Evolutionary conservation across 441 rosid genomes (phyloP), one percentile per base, ranked within the genome.

Genomic region (Metrosideros polymorpha): DNA sequence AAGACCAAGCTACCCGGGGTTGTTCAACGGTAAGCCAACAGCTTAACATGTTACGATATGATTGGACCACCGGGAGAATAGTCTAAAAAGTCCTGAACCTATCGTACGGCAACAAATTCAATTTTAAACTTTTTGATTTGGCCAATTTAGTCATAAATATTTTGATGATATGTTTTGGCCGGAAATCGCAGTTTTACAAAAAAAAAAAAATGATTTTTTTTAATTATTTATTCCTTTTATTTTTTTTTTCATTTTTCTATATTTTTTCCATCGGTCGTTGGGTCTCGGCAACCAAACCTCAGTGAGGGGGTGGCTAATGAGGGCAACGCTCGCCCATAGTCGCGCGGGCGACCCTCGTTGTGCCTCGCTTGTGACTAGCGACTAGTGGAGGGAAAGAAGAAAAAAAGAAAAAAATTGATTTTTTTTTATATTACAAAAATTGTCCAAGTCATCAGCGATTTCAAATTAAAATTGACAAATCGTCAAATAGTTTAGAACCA

Each of bases 261-360:
- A 32, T 57, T 10, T 57, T 18, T 0, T 57, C 15, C 1, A 0
- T n/a, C 0, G 0, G 18, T 57, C 1, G 0, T 18, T n/a, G 0
- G 13, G 32, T 57, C 18, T 57, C 27, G 9, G 32, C 7, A 7
- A n/a, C 29, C 18, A 52, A 0, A 52, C 18, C 4, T 19, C 3
- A 17, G 30, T 3, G 3, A 27, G 5, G 24, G 24, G 42, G 42
- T 63, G 25, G 2, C 1, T 0, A 2, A 4, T 32, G 43, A 63
- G 76, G 13, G 25, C 25, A 63, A 32, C 13, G 7, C 3, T 32
- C 12, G 19, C 76, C 13, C 6, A 14, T 0, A 13, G 19, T 2
- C n/a, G 18, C 66, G n/a, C 32, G 2, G 1, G 4, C 4, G 13
- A 57, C 63, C 32, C 63, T 57, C 3, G 0, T 2, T 7, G 12